Evolutionary conservation across 2,329 filamentous ascomycete species (phyloP).

Genomic region (Exophiala xenobiotica): DNA sequence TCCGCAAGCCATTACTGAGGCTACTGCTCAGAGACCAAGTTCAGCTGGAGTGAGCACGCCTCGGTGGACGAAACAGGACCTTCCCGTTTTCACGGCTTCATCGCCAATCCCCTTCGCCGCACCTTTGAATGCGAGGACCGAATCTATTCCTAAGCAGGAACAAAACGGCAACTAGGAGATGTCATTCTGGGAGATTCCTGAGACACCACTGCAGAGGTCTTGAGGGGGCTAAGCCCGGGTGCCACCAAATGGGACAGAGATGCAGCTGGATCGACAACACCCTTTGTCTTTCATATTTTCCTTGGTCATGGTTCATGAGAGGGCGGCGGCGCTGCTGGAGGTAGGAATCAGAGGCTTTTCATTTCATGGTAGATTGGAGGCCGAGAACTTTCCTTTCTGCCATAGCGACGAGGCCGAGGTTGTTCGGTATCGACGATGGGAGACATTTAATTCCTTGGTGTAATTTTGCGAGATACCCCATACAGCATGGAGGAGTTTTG

Average conservation of each 20-base stretch:
- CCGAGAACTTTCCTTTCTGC: no score
- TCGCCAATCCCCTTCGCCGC: slow-evolving; percentile 45
- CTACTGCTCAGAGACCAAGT: not conserved
- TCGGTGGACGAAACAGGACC: slow-evolving; percentile 40
- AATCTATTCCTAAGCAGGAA: slow-evolving; percentile 2
- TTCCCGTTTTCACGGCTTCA: slow-evolving; percentile 52
- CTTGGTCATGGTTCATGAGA: no score
- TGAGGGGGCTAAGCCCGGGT: not conserved
- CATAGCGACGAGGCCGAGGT: no score
- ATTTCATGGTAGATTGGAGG: no score
- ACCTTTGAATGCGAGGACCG: not conserved
- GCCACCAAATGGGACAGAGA: no score
- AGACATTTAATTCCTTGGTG: no score
- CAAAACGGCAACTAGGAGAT: slow-evolving; percentile 1
- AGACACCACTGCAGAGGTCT: slow-evolving; percentile 37
- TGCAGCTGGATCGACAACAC: no score
- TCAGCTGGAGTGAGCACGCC: slow-evolving; percentile 11
- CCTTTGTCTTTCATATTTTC: no score
- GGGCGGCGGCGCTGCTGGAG: no score
- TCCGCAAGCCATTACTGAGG: not conserved
- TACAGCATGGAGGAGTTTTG: not conserved
- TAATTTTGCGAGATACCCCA: not conserved
- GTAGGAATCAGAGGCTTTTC: no score
- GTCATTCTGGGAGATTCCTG: slow-evolving; percentile 45
- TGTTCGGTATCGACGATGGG: no score